Percentiles rank a stretch among this genome's conserved stretches.
Conservation (phyloP, 352 stramenopile genomes). For the Pythium pectinolyticum region DNA sequence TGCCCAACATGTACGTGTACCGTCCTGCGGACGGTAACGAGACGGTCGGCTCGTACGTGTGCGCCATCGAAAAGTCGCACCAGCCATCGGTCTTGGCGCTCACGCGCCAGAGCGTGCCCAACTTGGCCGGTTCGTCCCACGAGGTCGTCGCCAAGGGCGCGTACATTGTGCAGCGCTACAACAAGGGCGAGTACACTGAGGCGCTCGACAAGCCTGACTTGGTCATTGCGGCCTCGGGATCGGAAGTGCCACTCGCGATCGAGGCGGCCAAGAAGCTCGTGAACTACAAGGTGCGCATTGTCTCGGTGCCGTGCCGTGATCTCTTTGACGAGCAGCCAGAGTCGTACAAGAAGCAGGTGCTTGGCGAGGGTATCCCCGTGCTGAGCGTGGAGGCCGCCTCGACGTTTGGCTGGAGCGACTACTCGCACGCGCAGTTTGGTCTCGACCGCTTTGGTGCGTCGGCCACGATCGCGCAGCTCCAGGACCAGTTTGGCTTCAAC, state of each 20-base stretch:
- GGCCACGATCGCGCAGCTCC: conserved; percentile 86
- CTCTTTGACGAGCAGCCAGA: conserved; percentile 96
- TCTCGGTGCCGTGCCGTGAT: conserved; percentile 97
- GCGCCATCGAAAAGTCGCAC: conserved; percentile 74
- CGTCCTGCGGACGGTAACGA: conserved; percentile 98
- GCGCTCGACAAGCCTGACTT: conserved; percentile 82
- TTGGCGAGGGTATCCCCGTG: conserved; percentile 93
- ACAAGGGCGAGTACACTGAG: conserved; percentile 80
- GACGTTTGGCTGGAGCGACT: conserved; percentile 95
- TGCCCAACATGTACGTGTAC: conserved; percentile 98
- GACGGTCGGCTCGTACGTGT: conserved; percentile 95
- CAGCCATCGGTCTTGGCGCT: conserved; percentile 95
- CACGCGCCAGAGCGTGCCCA: conserved; percentile 89
- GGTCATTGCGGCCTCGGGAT: conserved; percentile 93
- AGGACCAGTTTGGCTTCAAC: conserved; percentile 96
- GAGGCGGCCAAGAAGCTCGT: conserved; percentile 92
- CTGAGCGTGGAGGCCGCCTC: conserved; percentile 95
- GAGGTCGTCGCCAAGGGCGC: conserved; percentile 92
- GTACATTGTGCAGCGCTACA: conserved; percentile 79
- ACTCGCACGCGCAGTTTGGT: conserved; percentile 93
- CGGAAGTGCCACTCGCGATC: conserved; percentile 95
- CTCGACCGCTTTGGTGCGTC: conserved; percentile 89
- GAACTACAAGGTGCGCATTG: conserved; percentile 88
- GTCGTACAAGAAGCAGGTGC: conserved; percentile 95
- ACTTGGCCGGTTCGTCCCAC: conserved; percentile 86